phyloP scores from a whole-genome alignment of 2,329 filamentous ascomycete species.

The Fusarium sp. region DNA sequence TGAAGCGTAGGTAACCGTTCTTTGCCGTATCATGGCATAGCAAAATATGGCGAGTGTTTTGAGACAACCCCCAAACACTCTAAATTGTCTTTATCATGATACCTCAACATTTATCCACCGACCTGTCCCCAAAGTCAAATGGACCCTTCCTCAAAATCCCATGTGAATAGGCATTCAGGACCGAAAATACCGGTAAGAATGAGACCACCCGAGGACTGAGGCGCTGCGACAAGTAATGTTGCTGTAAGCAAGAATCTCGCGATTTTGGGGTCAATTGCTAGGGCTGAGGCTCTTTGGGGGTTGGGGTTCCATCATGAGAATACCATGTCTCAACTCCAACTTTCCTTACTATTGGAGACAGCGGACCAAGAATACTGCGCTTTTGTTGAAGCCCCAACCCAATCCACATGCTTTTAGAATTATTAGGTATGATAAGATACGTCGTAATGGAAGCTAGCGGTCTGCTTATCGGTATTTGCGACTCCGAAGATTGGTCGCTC shows the following conservation, averaged over 20 bases:
- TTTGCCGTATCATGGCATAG: constrained; percentile 24
- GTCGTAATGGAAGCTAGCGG: not conserved
- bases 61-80: constrained; percentile 21
- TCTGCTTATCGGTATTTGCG: constrained; percentile 25
- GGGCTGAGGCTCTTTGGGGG: constrained; percentile 39
- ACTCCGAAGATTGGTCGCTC: constrained; percentile 25
- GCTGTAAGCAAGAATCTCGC: constrained; percentile 3
- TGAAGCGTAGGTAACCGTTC: constrained; percentile 23
- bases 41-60: not conserved
- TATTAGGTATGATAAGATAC: not conserved
- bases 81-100: constrained; percentile 2
- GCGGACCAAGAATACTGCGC: not conserved
- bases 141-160: not conserved
- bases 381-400: constrained; percentile 43
- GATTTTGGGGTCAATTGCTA: constrained; percentile 34
- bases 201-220: not conserved
- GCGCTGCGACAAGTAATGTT: not conserved
- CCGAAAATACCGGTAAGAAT: constrained; percentile 1
- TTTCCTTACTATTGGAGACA: not conserved
- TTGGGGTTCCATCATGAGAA: constrained; percentile 34
- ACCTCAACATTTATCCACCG: not conserved
- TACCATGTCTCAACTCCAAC: constrained; percentile 26
- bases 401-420: constrained; percentile 24
- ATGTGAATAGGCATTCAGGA: not conserved
- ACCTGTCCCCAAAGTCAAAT: not conserved